These are phyloP conservation scores for Arctium lappa DNA, from an alignment of 129 eudicot genomes.

Conservation along the genomic window DNA sequence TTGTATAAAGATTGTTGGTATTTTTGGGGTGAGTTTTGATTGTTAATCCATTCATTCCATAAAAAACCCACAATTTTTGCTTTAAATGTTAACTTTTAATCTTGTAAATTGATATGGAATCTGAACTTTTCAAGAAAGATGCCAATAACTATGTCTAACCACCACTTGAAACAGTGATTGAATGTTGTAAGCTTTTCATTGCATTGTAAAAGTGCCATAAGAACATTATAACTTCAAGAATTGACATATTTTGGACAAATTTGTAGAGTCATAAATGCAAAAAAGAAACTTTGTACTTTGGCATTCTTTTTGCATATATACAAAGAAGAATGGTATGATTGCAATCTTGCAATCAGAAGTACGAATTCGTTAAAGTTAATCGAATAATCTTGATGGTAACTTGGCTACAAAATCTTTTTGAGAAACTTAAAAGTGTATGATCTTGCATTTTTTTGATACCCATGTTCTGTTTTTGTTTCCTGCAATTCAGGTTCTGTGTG, in stretches of 20 bases:
- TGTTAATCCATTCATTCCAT: not conserved
- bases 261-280: not conserved
- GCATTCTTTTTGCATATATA: not conserved
- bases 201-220: conserved; percentile 1
- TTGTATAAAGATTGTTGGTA: not conserved
- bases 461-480: not conserved
- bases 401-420: not conserved
- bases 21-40: not conserved
- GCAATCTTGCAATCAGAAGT: not conserved
- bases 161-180: not conserved
- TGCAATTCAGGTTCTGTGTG: not conserved
- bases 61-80: not conserved
- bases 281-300: conserved; percentile 4
- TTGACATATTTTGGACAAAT: not conserved
- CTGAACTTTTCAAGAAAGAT: not conserved
- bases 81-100: not conserved
- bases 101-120: conserved; percentile 5
- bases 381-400: not conserved
- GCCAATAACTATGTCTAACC: not conserved
- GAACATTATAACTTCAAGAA: not conserved
- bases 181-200: not conserved
- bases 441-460: not conserved
- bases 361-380: not conserved
- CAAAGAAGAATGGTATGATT: not conserved
- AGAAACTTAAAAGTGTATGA: not conserved